Evolutionary conservation across 1,284 basidiomycete genomes (phyloP).

Genomic region (Testicularia cyperi): DNA sequence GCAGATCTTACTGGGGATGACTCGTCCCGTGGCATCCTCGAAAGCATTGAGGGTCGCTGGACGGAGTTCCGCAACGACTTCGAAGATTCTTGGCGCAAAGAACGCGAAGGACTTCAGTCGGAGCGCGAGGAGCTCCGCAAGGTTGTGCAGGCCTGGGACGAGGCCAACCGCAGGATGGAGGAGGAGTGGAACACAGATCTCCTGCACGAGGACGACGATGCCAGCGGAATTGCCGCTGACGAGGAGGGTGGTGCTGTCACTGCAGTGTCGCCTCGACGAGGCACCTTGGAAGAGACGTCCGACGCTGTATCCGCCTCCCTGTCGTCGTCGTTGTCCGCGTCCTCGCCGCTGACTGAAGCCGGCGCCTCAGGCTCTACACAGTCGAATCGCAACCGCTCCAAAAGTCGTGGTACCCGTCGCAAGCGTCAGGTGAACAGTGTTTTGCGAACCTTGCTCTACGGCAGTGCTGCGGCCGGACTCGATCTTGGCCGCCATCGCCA

Average conservation of each 20-base stretch:
- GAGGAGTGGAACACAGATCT: conserved; percentile 44
- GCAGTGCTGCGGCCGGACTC: conserved; percentile 20
- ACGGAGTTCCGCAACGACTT: conserved; percentile 63
- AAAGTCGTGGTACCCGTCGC: background rate
- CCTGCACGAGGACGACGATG: conserved; percentile 3
- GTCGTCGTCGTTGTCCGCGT: too few species aligned
- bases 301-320: too few species aligned
- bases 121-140: conserved; percentile 76
- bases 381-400: conserved; percentile 3
- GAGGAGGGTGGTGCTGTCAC: too few species aligned
- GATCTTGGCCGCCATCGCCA: conserved; percentile 3
- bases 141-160: conserved; percentile 82
- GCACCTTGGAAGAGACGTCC: too few species aligned
- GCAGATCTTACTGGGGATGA: too few species aligned
- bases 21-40: conserved; percentile 3
- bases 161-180: conserved; percentile 62
- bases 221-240: too few species aligned
- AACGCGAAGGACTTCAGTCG: conserved; percentile 77
- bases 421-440: conserved; percentile 45
- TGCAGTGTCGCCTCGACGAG: too few species aligned
- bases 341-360: too few species aligned
- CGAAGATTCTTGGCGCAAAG: conserved; percentile 62
- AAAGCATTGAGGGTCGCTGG: conserved; percentile 76
- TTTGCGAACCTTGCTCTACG: conserved; percentile 39
- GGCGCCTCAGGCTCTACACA: too few species aligned